Percentiles rank a stretch among this genome's conserved stretches.
Evolutionary conservation across 2,329 filamentous ascomycete species (phyloP).

Genomic region (Aspergillus alliaceus): DNA sequence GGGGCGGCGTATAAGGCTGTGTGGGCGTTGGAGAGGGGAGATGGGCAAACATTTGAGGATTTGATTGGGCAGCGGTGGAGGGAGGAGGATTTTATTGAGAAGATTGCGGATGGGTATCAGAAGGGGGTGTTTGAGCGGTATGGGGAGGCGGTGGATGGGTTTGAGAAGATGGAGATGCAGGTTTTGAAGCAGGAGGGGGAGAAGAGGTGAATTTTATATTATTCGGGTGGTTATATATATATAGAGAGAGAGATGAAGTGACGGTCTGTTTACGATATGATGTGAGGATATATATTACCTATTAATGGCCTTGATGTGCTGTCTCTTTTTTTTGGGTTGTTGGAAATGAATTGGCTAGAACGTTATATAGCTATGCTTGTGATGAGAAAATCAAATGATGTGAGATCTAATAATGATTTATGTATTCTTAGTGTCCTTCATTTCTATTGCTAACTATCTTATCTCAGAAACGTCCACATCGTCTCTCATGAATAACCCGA

Average conservation of each 20-base stretch:
- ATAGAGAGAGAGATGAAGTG: no score
- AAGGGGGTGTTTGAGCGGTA: conserved; percentile 74
- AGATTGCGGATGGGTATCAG: conserved; percentile 78
- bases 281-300: no score
- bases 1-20: conserved; percentile 95
- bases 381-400: no score
- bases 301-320: no score
- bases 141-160: conserved; percentile 71
- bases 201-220: neutral
- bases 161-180: conserved; percentile 70
- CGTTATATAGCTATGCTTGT: no score
- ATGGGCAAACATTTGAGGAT: conserved; percentile 79
- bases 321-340: no score
- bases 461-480: neutral
- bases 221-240: no score
- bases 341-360: no score
- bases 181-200: conserved; percentile 53
- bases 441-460: neutral
- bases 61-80: conserved; percentile 81
- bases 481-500: neutral
- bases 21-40: conserved; percentile 75
- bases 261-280: no score
- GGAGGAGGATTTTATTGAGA: conserved; percentile 79
- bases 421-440: conserved; percentile 1
- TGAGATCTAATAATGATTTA: no score